Evolutionary conservation across 2,329 filamentous ascomycete genomes (phyloP).

Genomic region (Aureobasidium sp.): DNA sequence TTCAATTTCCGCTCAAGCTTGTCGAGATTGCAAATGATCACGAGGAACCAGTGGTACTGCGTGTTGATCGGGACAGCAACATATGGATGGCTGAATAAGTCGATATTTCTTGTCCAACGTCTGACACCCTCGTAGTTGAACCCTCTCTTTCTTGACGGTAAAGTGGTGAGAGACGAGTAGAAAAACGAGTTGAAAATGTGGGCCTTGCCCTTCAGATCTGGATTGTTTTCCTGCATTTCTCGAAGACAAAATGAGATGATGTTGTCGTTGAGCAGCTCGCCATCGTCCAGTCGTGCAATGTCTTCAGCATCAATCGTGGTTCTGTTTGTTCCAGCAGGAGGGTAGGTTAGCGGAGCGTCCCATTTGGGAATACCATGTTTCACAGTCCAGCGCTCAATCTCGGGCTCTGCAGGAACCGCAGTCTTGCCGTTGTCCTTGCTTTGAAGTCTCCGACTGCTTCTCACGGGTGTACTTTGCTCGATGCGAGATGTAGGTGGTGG

Average conservation of each 20-base stretch:
- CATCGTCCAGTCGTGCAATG: slow-evolving; percentile 70
- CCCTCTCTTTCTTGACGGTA: slow-evolving; percentile 41
- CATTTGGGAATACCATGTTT: slow-evolving; percentile 19
- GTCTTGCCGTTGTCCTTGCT: not conserved
- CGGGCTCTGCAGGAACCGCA: not conserved
- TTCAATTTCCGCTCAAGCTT: slow-evolving; percentile 25
- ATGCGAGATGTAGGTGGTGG: not conserved
- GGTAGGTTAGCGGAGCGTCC: slow-evolving; percentile 52
- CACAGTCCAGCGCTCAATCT: slow-evolving; percentile 1
- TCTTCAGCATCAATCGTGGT: slow-evolving; percentile 65
- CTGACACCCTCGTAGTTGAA: slow-evolving; percentile 83
- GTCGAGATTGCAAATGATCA: slow-evolving; percentile 84
- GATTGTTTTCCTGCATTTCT: slow-evolving; percentile 27
- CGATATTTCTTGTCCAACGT: slow-evolving; percentile 78
- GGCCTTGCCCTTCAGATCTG: slow-evolving; percentile 47
- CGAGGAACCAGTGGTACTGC: slow-evolving; percentile 80
- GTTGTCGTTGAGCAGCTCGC: slow-evolving; percentile 86
- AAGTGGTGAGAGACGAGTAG: slow-evolving; percentile 66
- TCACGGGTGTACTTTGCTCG: not conserved
- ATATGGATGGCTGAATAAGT: slow-evolving; percentile 80
- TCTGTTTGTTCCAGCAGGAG: slow-evolving; percentile 50
- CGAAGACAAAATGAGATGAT: slow-evolving; percentile 82
- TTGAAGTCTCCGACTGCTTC: not conserved
- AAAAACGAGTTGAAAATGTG: slow-evolving; percentile 95
- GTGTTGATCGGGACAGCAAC: slow-evolving; percentile 91